Percentiles rank a stretch among this genome's conserved stretches.
Conservation (phyloP, 2,329 filamentous ascomycete species). For the Periconia macrospinosa region DNA sequence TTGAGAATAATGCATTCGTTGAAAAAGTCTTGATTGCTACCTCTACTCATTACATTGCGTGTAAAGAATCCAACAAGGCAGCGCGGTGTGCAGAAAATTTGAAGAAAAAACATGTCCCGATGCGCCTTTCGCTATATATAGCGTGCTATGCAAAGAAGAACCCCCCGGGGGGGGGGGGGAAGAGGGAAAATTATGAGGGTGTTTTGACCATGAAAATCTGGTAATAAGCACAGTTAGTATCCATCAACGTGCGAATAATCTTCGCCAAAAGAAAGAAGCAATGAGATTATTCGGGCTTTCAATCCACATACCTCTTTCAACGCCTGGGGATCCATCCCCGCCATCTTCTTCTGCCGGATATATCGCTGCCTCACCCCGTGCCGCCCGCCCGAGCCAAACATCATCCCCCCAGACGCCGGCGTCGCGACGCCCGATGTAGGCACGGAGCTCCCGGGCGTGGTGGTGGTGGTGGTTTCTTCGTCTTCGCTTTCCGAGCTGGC, state of each 20-base stretch:
- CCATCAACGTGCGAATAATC: background rate
- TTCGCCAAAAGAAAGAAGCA: background rate
- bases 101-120: conserved; percentile 10
- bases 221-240: background rate
- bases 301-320: conserved; percentile 72
- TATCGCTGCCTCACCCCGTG: conserved; percentile 78
- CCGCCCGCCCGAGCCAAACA: conserved; percentile 56
- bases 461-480: conserved; percentile 28
- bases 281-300: too few relatives aligned
- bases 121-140: conserved; percentile 1
- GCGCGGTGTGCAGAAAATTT: too few relatives aligned
- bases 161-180: background rate
- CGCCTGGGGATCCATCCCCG: conserved; percentile 77
- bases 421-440: conserved; percentile 48
- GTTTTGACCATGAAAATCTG: conserved; percentile 44
- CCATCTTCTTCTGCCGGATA: conserved; percentile 85
- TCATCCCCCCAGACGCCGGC: conserved; percentile 49
- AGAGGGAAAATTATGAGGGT: conserved; percentile 17
- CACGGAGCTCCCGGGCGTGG: conserved; percentile 26
- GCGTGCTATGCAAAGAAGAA: conserved; percentile 32
- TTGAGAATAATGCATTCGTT: too few relatives aligned
- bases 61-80: too few relatives aligned
- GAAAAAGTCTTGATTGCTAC: too few relatives aligned
- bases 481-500: conserved; percentile 32
- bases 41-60: too few relatives aligned